Conservation (phyloP, 2,329 filamentous ascomycete genomes). For the Lachnellula arida region DNA sequence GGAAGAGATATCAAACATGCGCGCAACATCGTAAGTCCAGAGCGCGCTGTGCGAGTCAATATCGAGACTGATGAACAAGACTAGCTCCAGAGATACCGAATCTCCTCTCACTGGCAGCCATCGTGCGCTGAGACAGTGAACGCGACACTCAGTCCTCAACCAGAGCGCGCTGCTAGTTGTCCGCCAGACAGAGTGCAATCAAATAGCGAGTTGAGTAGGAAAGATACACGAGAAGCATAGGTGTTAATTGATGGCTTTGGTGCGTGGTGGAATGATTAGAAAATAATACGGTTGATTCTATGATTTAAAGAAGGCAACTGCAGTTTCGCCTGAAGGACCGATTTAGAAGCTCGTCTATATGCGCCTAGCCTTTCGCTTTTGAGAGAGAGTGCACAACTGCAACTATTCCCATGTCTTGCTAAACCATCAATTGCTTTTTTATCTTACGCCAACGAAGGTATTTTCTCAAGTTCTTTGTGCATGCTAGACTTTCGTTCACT, state of each 20-base stretch:
- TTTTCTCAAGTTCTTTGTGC: too few relatives aligned
- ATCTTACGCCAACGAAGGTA: too few relatives aligned
- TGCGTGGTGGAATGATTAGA: not conserved
- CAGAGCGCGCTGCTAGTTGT: not conserved
- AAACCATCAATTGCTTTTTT: too few relatives aligned
- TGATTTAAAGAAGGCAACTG: too few relatives aligned
- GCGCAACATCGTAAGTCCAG: not conserved
- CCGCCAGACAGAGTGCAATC: not conserved
- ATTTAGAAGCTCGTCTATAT: too few relatives aligned
- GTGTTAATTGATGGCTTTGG: not conserved
- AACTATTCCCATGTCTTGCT: too few relatives aligned
- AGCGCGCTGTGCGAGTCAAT: not conserved
- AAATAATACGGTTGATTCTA: not conserved
- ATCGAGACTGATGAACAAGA: not conserved
- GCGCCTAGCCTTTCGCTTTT: too few relatives aligned
- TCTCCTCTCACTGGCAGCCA: not conserved
- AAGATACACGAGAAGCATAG: not conserved
- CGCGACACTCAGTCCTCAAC: not conserved
- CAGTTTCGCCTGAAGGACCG: too few relatives aligned
- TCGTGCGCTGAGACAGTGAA: not conserved
- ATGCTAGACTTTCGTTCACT: too few relatives aligned
- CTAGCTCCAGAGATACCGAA: not conserved
- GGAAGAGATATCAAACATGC: slow-evolving; percentile 1
- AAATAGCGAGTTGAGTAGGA: not conserved
- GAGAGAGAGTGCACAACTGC: too few relatives aligned